Evolutionary conservation across 179 eudicot species (phyloP).

Genomic region (Silene noctiflora): DNA sequence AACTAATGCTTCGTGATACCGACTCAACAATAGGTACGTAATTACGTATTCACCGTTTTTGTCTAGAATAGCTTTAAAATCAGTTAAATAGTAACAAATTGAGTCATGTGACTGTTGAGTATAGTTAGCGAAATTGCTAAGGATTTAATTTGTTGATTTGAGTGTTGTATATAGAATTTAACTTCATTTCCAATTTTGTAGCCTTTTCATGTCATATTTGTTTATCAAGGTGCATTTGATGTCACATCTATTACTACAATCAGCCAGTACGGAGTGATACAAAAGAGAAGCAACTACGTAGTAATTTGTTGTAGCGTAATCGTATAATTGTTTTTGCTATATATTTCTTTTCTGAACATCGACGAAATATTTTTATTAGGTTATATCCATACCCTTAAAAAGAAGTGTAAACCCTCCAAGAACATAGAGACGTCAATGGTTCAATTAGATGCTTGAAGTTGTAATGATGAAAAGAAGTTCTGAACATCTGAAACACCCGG

Average conservation of each 20-base stretch:
- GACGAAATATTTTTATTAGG: no score
- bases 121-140: constrained; percentile 16
- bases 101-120: constrained; percentile 6
- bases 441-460: not conserved
- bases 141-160: not conserved
- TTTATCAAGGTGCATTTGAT: constrained; percentile 6
- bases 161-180: not conserved
- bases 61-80: constrained; percentile 24
- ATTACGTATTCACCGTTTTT: constrained; percentile 12
- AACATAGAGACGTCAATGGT: not conserved
- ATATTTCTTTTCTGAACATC: no score
- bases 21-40: constrained; percentile 12
- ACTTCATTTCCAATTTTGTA: not conserved
- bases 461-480: not conserved
- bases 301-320: not conserved
- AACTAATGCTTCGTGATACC: constrained; percentile 32
- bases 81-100: constrained; percentile 5
- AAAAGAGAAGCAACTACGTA: not conserved
- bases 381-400: not conserved
- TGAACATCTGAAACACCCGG: not conserved
- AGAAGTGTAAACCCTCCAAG: not conserved
- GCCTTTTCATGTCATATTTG: constrained; percentile 7
- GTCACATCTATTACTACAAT: constrained; percentile 6
- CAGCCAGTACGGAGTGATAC: not conserved
- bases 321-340: no score